Conservation (phyloP, 148 eudicot species). For the Fagopyrum esculentum region DNA sequence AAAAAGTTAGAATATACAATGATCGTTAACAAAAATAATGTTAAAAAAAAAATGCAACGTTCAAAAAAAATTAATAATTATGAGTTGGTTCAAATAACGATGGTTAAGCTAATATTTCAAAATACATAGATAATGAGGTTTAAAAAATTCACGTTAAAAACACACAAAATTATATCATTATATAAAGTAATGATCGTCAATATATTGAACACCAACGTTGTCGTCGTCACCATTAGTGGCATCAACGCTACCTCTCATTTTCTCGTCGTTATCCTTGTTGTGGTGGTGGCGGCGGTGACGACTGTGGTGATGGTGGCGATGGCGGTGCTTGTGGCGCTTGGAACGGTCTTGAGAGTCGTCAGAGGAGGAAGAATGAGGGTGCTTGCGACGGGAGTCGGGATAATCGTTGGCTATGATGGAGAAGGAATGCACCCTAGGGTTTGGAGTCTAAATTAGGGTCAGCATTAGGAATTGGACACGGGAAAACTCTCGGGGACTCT, state of each 20-base stretch:
- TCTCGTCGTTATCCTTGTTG: slow-evolving; percentile 30
- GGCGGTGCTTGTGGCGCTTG: slow-evolving; percentile 80
- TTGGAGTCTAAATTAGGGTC: slow-evolving; percentile 19
- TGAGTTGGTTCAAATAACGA: no score
- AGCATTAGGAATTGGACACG: background rate
- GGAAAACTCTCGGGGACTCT: background rate
- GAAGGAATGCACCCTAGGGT: slow-evolving; percentile 8
- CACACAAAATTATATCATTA: no score
- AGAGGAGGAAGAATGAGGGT: slow-evolving; percentile 41
- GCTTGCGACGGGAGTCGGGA: slow-evolving; percentile 58
- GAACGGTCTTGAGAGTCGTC: slow-evolving; percentile 50
- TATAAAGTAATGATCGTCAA: no score
- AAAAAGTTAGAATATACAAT: no score
- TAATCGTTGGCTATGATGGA: slow-evolving; percentile 32
- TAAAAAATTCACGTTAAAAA: no score
- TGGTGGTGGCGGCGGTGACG: slow-evolving; percentile 29
- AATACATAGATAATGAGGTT: no score
- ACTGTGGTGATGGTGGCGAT: slow-evolving; percentile 39
- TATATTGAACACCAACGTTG: slow-evolving; percentile 2
- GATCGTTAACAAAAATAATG: no score
- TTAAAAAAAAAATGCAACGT: no score
- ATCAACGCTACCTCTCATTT: slow-evolving; percentile 5
- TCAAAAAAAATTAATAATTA: no score
- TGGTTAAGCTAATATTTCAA: no score
- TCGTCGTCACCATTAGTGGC: slow-evolving; percentile 8